These are phyloP conservation scores for Lepidium campestre DNA, from an alignment of 441 rosid species.

Conservation along the genomic window DNA sequence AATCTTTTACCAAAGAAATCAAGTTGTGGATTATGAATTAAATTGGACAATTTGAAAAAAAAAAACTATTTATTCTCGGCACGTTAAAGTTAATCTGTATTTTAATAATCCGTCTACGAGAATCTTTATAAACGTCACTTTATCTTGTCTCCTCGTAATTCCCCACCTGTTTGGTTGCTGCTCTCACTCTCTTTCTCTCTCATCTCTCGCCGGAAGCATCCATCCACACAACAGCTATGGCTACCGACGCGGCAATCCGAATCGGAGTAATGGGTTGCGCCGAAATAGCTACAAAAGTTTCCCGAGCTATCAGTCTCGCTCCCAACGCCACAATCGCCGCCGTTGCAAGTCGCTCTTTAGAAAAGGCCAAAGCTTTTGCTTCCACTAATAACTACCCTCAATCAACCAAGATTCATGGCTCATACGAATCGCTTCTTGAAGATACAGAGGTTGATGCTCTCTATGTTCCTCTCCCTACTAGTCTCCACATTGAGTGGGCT, in stretches of 20 bases:
- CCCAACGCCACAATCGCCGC: conserved; percentile 68
- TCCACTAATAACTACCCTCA: conserved; percentile 55
- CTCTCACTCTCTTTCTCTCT: neutral
- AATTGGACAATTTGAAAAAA: too few relatives aligned
- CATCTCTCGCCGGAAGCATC: conserved; percentile 3
- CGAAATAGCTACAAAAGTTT: conserved; percentile 60
- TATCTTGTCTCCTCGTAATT: neutral
- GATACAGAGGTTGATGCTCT: conserved; percentile 72
- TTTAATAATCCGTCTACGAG: too few relatives aligned
- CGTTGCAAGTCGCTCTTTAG: conserved; percentile 66
- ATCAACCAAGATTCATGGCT: conserved; percentile 52
- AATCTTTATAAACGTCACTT: neutral
- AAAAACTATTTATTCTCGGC: too few relatives aligned
- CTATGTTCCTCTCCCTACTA: conserved; percentile 69
- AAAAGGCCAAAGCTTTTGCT: conserved; percentile 55
- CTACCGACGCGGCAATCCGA: conserved; percentile 23
- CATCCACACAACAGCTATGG: neutral
- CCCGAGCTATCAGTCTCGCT: conserved; percentile 56
- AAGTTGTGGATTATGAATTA: too few relatives aligned
- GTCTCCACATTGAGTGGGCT: conserved; percentile 80
- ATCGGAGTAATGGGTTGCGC: conserved; percentile 85
- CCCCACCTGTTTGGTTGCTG: neutral
- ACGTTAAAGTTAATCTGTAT: too few relatives aligned
- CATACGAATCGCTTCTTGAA: conserved; percentile 66
- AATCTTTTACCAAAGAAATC: too few relatives aligned